Evolutionary conservation across 2,329 filamentous ascomycete species (phyloP), one percentile per base, ranked within the genome.

Genomic region (Cladosporium sp.): DNA sequence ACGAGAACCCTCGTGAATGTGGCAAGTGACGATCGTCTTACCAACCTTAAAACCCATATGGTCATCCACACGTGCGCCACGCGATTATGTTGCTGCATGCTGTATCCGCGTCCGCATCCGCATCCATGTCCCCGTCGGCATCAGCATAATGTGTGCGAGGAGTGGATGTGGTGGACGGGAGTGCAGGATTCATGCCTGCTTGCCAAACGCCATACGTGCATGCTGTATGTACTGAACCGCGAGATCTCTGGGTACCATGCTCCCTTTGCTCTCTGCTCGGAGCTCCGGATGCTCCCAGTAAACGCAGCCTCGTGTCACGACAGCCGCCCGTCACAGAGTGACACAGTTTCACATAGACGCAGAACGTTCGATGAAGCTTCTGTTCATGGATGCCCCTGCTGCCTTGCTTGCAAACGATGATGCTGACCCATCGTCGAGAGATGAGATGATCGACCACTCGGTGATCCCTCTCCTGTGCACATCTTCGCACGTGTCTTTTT

Each of bases 331-430:
- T 48, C 37, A 41, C 45, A 48, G 36, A 6, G 45, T 48, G 37
- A 22, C 37, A 48, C 45, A 40, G 45, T 48, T 48, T 48, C 45
- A 48, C 19, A 17, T 48, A 48, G 45, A 48, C 4, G 37, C 45
- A 24, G 45, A 48, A 48, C 37, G 34, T 48, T 48, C 45, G 45
- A 48, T 34, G 37, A 18, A 17, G 29, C 37, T 18, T 40, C 38
- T 39, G 37, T 34, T 27, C 45, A 48, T 32, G 45, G 45, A 24
- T 41, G 40, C 32, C 45, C 45, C 36, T 38, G 43, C 34, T 18
- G 11, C 30, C 15, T 15, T 5, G 9, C 22, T n/a, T n/a, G n/a
- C n/a, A n/a, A 27, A 27, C 22, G 22, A 27, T 9, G 22, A 36
- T 36, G 32, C 27, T 24, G 13, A 18, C 45, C 32, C 32, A n/a